Base-by-base conservation (phyloP, 495 filamentous ascomycete species). In the Penicillium roqueforti region DNA sequence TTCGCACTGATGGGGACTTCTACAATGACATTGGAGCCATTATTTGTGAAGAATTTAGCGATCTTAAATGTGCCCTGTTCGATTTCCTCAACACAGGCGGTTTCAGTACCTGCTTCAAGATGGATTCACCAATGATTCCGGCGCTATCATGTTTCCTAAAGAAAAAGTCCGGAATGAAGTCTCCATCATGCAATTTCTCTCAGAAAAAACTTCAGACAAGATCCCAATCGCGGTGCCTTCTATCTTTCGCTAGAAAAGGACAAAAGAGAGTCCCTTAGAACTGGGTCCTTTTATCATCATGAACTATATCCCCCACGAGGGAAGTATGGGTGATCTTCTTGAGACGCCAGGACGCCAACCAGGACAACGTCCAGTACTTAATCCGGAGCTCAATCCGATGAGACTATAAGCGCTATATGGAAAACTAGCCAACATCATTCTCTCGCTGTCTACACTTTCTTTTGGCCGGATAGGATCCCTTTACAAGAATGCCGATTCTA, bases 141-240 rank as follows among this genome's bases (percentile, higher is more conserved):
- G 58, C 1, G 46, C 49, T 20, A 29, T 57, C 6, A 39, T 65
- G n/a, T 70, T 72, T 37, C 61, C 66, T 3, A 63, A 66, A 29
- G 75, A 77, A 51, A 77, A 74, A 54, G 47, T 65, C 13, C 42
- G 51, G 5, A 66, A 64, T 39, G 76, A 81, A 51, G 72, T 71
- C 22, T 69, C 72, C 20, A 65, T 68, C 13, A 74, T 76, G 68
- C 65, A 67, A n/a, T 79, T 58, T 48, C 40, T 80, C 37, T 47
- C 43, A 16, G 61, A 67, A 18, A 60, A 70, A 19, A 78, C 72
- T 1, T 68, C 26, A 19, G 14, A 40, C 7, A 3, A 16, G 22
- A 40, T 40, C 4, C 40, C 62, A 4, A 71, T 77, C 4, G 63
- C 67, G 3, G 62, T 68, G 53, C 72, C 73, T 8, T 61, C 56